These are phyloP conservation scores for Ustilago esculenta DNA, from an alignment of 1,284 basidiomycete species.

Conservation along the genomic window DNA sequence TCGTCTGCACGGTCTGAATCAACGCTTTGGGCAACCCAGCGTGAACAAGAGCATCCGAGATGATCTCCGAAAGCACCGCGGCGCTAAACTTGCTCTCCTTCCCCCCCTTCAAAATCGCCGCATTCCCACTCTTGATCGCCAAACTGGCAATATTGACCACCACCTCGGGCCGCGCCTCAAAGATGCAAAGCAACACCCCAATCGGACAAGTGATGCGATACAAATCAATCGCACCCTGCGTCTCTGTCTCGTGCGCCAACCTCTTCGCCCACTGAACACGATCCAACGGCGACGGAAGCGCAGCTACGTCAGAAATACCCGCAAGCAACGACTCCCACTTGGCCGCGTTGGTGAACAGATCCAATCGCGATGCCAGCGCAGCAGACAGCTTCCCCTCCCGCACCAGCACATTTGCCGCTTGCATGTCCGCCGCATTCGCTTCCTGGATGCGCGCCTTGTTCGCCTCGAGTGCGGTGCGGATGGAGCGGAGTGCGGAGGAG, in stretches of 20 bases:
- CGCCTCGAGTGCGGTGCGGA: conserved; percentile 49
- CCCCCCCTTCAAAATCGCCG: conserved; percentile 64
- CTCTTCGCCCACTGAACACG: conserved; percentile 85
- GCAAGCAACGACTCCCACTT: conserved; percentile 96
- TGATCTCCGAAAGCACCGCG: conserved; percentile 69
- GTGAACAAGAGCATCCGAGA: conserved; percentile 78
- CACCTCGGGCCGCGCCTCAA: conserved; percentile 96
- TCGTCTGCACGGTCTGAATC: conserved; percentile 90
- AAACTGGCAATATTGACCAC: conserved; percentile 96
- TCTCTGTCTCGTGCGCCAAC: conserved; percentile 72
- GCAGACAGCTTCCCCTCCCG: conserved; percentile 82
- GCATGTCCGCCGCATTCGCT: conserved; percentile 60
- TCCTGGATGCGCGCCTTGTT: conserved; percentile 38
- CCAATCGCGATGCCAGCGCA: conserved; percentile 84
- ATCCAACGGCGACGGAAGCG: conserved; percentile 86
- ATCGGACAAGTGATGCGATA: conserved; percentile 96
- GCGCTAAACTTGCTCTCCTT: conserved; percentile 59
- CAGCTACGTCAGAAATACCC: conserved; percentile 86
- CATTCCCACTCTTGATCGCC: conserved; percentile 91
- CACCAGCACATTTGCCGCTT: conserved; percentile 77
- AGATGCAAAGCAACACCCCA: conserved; percentile 94
- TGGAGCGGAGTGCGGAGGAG: conserved; percentile 43
- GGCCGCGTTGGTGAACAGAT: conserved; percentile 79
- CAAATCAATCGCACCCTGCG: conserved; percentile 78
- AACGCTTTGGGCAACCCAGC: conserved; percentile 77